Conservation (phyloP, 2,329 filamentous ascomycete genomes). For the Zasmidium citrigriseum region DNA sequence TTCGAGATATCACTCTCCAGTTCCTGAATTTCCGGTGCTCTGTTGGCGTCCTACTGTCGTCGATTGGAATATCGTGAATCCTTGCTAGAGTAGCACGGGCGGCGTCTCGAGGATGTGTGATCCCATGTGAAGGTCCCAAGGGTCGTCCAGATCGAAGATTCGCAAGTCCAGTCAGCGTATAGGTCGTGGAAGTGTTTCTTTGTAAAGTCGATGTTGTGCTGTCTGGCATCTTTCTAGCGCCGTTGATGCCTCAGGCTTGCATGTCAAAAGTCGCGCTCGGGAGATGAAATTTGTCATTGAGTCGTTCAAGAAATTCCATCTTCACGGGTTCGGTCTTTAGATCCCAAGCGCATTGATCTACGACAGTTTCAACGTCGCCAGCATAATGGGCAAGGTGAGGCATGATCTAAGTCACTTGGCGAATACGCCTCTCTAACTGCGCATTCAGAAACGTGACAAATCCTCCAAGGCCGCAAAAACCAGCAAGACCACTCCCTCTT, state of each 20-base stretch:
- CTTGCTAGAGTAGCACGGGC: no score
- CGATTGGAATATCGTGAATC: no score
- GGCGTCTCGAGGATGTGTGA: no score
- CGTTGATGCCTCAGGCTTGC: background rate
- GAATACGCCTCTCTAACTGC: background rate
- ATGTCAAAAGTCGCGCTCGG: conserved; percentile 16
- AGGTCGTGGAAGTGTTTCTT: no score
- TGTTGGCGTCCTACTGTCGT: no score
- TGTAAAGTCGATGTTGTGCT: background rate
- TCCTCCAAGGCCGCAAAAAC: background rate
- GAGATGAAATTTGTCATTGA: conserved; percentile 7
- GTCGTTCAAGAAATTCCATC: background rate
- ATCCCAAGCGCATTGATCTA: no score
- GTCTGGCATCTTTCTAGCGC: background rate
- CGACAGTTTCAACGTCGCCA: background rate
- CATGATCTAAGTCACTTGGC: background rate
- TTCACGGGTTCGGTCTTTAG: no score
- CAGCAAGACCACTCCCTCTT: conserved; percentile 33
- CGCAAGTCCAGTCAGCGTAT: no score
- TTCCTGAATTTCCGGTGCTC: no score
- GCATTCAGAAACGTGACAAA: background rate
- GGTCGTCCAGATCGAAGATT: no score
- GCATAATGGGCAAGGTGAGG: background rate
- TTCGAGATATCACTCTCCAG: no score
- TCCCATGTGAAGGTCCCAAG: no score